A percentile compares a stretch with the other conserved stretches of the same genome.
Conservation (phyloP, 2,329 filamentous ascomycete species). For the Colletotrichum sojae region DNA sequence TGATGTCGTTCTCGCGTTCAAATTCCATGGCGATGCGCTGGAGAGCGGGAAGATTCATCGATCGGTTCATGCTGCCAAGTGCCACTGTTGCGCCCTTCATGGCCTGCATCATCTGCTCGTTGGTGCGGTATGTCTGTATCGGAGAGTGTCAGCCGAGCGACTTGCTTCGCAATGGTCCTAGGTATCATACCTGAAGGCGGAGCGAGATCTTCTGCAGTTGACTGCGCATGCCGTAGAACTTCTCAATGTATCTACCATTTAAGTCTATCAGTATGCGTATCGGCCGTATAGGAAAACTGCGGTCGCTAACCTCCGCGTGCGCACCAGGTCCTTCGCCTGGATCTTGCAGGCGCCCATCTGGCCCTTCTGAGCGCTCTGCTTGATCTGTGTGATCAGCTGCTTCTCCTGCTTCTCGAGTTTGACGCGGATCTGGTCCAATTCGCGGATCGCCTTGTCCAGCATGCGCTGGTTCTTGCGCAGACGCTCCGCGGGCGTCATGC, state of each 20-base stretch:
- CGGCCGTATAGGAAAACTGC: neutral
- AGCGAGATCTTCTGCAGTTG: conserved; percentile 96
- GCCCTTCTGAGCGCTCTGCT: conserved; percentile 97
- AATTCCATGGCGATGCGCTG: conserved; percentile 99
- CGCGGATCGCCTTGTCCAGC: conserved; percentile 96
- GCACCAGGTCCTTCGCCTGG: conserved; percentile 95
- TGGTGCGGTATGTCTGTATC: conserved; percentile 90
- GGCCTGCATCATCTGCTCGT: conserved; percentile 99
- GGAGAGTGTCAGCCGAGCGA: conserved; percentile 17
- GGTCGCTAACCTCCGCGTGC: conserved; percentile 79
- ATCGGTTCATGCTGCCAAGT: conserved; percentile 95
- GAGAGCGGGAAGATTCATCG: conserved; percentile 96
- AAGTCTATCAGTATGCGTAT: neutral
- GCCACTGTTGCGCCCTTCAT: conserved; percentile 98
- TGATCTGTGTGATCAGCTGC: conserved; percentile 95
- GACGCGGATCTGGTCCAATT: conserved; percentile 92
- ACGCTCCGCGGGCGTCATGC: conserved; percentile 95
- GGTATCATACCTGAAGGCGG: conserved; percentile 82
- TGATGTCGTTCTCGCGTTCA: conserved; percentile 98
- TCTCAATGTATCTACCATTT: conserved; percentile 84
- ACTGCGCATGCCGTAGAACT: conserved; percentile 98
- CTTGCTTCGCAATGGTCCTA: neutral
- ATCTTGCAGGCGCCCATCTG: conserved; percentile 99
- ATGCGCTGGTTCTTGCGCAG: conserved; percentile 95
- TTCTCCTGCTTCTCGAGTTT: conserved; percentile 99